A percentile compares a stretch with the other conserved stretches of the same genome.
phyloP scores from a whole-genome alignment of 768 basidiomycete genomes.

The Floccularia luteovirens region DNA sequence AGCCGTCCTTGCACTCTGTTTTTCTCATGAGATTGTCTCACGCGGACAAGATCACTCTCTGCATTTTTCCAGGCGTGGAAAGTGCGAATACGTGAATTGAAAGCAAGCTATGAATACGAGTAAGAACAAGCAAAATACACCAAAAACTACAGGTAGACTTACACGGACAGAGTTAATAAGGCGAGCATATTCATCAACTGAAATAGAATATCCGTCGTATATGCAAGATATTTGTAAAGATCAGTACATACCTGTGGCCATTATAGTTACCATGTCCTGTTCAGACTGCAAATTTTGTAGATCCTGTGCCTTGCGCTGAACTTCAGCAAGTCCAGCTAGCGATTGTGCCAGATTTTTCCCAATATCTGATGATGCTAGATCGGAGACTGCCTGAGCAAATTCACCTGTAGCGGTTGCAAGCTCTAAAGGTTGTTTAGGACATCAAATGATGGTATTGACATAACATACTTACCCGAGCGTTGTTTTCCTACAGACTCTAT shows the following conservation, averaged over 20 bases:
- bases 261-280: slow-evolving; percentile 74
- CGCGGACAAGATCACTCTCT: slow-evolving; percentile 67
- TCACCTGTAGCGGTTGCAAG: slow-evolving; percentile 66
- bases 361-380: slow-evolving; percentile 71
- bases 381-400: slow-evolving; percentile 64
- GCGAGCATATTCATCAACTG: slow-evolving; percentile 89
- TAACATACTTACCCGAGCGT: slow-evolving; percentile 48
- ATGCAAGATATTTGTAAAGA: background rate
- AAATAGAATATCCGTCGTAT: slow-evolving; percentile 1
- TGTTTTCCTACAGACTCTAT: slow-evolving; percentile 84
- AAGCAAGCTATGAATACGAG: slow-evolving; percentile 56
- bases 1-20: slow-evolving; percentile 71
- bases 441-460: background rate
- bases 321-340: slow-evolving; percentile 62
- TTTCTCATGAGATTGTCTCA: slow-evolving; percentile 74
- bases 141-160: slow-evolving; percentile 17
- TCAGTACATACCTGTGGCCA: slow-evolving; percentile 55
- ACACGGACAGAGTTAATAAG: slow-evolving; percentile 84
- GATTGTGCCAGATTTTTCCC: slow-evolving; percentile 66
- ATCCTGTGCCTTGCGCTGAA: slow-evolving; percentile 70
- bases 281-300: slow-evolving; percentile 68
- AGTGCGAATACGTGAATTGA: slow-evolving; percentile 78
- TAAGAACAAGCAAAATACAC: background rate
- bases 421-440: slow-evolving; percentile 34
- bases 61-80: slow-evolving; percentile 77